phyloP scores from a whole-genome alignment of 202 grass and related monocot species.

The Panicum virgatum region DNA sequence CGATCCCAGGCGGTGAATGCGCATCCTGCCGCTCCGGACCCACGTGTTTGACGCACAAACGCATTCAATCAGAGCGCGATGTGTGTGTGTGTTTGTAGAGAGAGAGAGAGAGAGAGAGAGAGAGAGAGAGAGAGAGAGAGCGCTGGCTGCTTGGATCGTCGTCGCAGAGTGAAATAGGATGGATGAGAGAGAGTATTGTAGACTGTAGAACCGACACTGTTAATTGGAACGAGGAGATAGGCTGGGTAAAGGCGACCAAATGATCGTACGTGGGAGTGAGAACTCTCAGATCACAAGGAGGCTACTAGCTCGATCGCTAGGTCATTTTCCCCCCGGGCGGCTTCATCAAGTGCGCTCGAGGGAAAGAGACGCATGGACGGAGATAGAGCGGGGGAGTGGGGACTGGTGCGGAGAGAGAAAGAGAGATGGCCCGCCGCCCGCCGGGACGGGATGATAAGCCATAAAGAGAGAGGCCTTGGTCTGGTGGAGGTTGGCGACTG shows the following conservation, averaged over 20 bases:
- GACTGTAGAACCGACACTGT: conserved; percentile 41
- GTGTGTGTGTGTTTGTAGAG: not conserved
- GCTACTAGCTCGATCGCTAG: not conserved
- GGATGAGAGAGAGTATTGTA: not conserved
- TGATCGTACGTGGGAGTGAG: conserved; percentile 37
- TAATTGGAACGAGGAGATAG: conserved; percentile 12
- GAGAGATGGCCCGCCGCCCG: not conserved
- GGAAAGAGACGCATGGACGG: not conserved
- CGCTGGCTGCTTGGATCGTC: not conserved
- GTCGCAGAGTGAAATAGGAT: not conserved
- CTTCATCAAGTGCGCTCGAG: not conserved
- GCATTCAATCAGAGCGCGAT: conserved; percentile 1
- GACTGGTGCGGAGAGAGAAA: not conserved
- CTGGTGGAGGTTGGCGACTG: conserved; percentile 58
- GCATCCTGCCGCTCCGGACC: conserved; percentile 41
- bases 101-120: not conserved
- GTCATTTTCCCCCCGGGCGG: not conserved
- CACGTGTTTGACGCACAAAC: conserved; percentile 46
- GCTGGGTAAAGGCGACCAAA: conserved; percentile 28
- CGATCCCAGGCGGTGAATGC: conserved; percentile 47
- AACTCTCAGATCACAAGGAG: conserved; percentile 41
- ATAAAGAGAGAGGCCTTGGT: conserved; percentile 65
- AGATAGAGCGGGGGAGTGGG: not conserved
- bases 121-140: not conserved
- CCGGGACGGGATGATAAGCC: conserved; percentile 34